A percentile compares a stretch with the other conserved stretches of the same genome.
Conservation (phyloP, 805 yeast species). For the Cyberlindnera mississippiensis region DNA sequence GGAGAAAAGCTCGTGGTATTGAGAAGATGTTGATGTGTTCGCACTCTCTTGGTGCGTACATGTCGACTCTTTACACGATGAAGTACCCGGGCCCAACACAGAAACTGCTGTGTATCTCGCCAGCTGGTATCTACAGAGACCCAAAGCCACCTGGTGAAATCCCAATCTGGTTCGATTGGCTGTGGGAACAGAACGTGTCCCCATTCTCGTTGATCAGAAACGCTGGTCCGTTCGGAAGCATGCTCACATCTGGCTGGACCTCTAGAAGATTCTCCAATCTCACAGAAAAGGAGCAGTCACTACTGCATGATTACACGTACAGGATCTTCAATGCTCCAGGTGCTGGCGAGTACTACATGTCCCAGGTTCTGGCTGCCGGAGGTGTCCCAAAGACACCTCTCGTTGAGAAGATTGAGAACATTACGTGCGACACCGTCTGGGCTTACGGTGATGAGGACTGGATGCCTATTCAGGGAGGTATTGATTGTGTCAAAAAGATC, state of each 20-base stretch:
- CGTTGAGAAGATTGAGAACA: conserved; percentile 35
- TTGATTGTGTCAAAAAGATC: conserved; percentile 29
- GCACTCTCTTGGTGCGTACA: conserved; percentile 91
- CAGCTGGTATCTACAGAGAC: conserved; percentile 75
- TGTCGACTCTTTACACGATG: conserved; percentile 65
- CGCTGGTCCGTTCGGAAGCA: conserved; percentile 80
- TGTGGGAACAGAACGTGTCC: conserved; percentile 85
- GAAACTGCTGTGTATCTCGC: conserved; percentile 76
- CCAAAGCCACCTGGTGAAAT: conserved; percentile 38
- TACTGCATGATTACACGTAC: conserved; percentile 77
- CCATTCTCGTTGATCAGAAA: conserved; percentile 80
- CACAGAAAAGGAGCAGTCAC: conserved; percentile 37
- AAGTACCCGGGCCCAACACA: conserved; percentile 56
- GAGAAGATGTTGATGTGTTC: conserved; percentile 59
- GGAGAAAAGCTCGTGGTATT: conserved; percentile 53
- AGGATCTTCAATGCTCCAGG: conserved; percentile 83
- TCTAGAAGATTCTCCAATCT: conserved; percentile 70
- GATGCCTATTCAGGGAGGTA: conserved; percentile 48
- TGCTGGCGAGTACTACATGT: conserved; percentile 89
- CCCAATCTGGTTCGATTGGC: conserved; percentile 71
- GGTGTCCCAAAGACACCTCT: conserved; percentile 84
- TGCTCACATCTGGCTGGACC: conserved; percentile 87
- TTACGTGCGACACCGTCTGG: conserved; percentile 70
- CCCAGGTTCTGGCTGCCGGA: conserved; percentile 83
- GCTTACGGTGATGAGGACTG: conserved; percentile 78